Conservation (phyloP, 768 basidiomycete species). For the Hygrophoropsis aurantiaca region DNA sequence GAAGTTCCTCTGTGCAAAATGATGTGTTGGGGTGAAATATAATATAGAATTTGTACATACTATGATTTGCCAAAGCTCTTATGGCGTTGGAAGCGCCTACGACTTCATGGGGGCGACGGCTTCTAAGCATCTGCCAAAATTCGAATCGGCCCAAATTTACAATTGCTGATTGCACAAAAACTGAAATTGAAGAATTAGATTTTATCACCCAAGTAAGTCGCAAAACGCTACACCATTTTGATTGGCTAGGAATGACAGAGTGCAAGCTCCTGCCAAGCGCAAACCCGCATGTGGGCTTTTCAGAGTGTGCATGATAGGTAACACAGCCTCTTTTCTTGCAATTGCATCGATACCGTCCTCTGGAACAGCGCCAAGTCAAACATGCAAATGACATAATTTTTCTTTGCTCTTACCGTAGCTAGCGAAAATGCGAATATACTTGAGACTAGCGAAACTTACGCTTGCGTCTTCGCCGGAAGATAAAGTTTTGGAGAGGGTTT, state of each 20-base stretch:
- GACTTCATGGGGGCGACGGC: conserved; percentile 15
- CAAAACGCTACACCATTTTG: conserved; percentile 8
- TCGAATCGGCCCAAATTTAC: conserved; percentile 1
- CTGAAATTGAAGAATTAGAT: conserved; percentile 4
- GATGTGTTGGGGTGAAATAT: too few species aligned
- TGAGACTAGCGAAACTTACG: conserved; percentile 15
- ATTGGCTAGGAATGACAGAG: conserved; percentile 11
- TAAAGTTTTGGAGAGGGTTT: conserved; percentile 15
- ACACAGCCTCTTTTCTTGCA: conserved; percentile 6
- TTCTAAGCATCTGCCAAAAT: conserved; percentile 15
- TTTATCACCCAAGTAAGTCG: too few species aligned
- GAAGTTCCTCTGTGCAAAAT: too few species aligned
- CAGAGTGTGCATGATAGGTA: conserved; percentile 14
- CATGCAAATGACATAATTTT: not conserved
- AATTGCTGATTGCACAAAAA: conserved; percentile 8
- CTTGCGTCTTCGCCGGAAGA: conserved; percentile 4
- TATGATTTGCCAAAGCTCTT: conserved; percentile 8
- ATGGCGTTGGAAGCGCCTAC: conserved; percentile 13
- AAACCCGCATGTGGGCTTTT: conserved; percentile 12
- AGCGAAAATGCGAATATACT: conserved; percentile 21
- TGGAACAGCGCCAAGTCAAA: conserved; percentile 2
- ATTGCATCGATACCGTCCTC: conserved; percentile 7
- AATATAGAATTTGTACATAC: conserved; percentile 9
- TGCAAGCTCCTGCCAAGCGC: conserved; percentile 15
- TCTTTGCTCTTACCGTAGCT: conserved; percentile 12